Evolutionary conservation across 768 basidiomycete species (phyloP).

Genomic region (Termitomyces heimii): DNA sequence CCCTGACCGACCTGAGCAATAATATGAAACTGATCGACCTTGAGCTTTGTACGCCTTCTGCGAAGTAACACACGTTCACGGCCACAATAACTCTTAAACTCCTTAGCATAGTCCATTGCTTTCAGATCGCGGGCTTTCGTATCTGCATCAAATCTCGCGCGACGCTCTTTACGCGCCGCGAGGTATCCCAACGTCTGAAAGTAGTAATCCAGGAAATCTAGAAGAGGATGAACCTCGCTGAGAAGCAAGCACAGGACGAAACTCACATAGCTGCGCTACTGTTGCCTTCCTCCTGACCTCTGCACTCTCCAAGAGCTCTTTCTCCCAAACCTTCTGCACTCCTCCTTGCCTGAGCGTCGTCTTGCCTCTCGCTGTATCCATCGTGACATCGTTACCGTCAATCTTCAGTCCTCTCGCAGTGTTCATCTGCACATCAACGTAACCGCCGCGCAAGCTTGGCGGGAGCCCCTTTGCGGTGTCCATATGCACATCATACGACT

Average conservation of each 20-base stretch:
- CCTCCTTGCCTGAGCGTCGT: conserved; percentile 52
- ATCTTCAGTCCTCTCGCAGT: conserved; percentile 60
- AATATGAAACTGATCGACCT: conserved; percentile 95
- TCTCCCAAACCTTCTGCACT: conserved; percentile 77
- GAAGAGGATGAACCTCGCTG: neutral
- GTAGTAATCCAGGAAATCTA: conserved; percentile 97
- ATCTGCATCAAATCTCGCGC: conserved; percentile 77
- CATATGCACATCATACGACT: conserved; percentile 51
- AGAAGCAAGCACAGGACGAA: neutral
- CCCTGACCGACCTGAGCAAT: conserved; percentile 99
- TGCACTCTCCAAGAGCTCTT: conserved; percentile 71
- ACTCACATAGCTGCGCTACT: conserved; percentile 92
- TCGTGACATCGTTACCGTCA: conserved; percentile 47
- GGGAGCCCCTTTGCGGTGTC: conserved; percentile 65
- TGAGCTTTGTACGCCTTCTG: conserved; percentile 86
- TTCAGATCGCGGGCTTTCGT: conserved; percentile 62
- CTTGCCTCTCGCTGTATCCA: conserved; percentile 58
- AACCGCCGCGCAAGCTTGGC: conserved; percentile 7
- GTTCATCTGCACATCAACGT: conserved; percentile 61
- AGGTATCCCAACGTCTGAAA: conserved; percentile 93
- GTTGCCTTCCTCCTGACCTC: conserved; percentile 96
- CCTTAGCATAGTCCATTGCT: conserved; percentile 55
- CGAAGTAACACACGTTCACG: conserved; percentile 92
- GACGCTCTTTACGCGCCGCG: conserved; percentile 77
- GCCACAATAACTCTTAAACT: conserved; percentile 91